A percentile compares a stretch with the other conserved stretches of the same genome.
These are phyloP conservation scores for Globisporangium splendens DNA, from an alignment of 352 stramenopile species.

Conservation along the genomic window DNA sequence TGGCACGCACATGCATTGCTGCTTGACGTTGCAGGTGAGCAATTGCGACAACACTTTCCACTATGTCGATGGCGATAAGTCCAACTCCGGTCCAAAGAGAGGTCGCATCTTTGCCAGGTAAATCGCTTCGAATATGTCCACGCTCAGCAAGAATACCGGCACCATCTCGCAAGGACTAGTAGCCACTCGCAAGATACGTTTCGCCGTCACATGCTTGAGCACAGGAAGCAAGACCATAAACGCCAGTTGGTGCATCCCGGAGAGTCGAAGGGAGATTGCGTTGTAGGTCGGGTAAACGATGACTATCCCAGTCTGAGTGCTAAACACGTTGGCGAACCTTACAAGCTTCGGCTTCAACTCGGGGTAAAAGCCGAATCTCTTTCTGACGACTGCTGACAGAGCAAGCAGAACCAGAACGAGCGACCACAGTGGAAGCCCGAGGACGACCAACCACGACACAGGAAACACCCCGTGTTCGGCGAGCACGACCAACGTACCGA, in stretches of 20 bases:
- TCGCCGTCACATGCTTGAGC: not conserved
- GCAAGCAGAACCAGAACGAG: not conserved
- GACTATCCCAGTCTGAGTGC: not conserved
- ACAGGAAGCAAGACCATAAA: constrained; percentile 2
- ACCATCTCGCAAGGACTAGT: not conserved
- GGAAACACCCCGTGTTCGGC: not conserved
- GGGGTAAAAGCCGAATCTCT: not conserved
- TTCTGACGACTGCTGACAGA: not conserved
- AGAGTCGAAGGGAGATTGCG: not conserved
- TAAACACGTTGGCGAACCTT: not conserved
- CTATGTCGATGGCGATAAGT: constrained; percentile 2
- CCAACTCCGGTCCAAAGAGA: not conserved
- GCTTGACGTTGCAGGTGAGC: not conserved
- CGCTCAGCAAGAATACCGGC: not conserved
- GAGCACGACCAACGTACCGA: not conserved
- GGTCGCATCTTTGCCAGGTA: not conserved
- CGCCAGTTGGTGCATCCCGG: not conserved
- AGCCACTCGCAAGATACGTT: not conserved
- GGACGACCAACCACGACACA: not conserved
- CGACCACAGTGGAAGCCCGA: not conserved
- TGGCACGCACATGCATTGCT: not conserved
- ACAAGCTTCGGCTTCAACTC: not conserved
- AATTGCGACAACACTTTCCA: not conserved
- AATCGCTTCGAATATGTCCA: constrained; percentile 5
- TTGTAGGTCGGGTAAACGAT: constrained; percentile 4